Base-by-base conservation (phyloP, 306 rosid genomes). In the Luffa acutangula region DNA sequence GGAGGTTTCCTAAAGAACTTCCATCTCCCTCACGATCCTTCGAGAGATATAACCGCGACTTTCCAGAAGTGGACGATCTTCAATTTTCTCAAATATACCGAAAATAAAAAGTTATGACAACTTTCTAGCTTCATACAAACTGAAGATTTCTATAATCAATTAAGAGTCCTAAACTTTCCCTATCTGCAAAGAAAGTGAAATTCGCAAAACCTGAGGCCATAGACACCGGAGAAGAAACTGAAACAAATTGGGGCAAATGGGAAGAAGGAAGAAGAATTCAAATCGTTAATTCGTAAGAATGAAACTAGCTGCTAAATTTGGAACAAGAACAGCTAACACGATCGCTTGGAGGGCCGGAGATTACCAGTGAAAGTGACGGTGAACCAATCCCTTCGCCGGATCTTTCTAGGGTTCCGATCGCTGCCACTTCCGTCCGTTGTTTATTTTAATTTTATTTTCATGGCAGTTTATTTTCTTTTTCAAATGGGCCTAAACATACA, bases 401-500 rank as follows among this genome's bases (percentile, higher is more conserved):
- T 31, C 5, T 10, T 73, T 75, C 78, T 75, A 75, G 78, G 78
- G 58, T 18, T 75, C 63, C 78, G 78, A 52, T 75, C 63, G 4
- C 9, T 34, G 33, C 48, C 78, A 9, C 4, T 75, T 33, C 78
- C 45, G 60, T 33, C 78, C 45, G 60, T 49, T 13, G 48, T 75
- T 74, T 74, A 1, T 51, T 31, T 33, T 48, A 2, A 4, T 14
- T 31, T 34, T 51, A 17, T 51, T 75, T 75, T 33, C 21, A 15
- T 51, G 20, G 12, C 43, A 14, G 58, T 31, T 48, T 73, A 14
- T 33, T 75, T 52, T 15, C 8, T 37, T 75, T 75, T 52, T 1
- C 17, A 3, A 9, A 7, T 52, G 78, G 78, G 64, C 78, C 48
- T 51, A 39, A 31, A 31, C 39, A 25, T 33, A 49, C 77, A 48